Evolutionary conservation across 1,139 yeast species (phyloP).

Genomic region (Zygoascus sp.): DNA sequence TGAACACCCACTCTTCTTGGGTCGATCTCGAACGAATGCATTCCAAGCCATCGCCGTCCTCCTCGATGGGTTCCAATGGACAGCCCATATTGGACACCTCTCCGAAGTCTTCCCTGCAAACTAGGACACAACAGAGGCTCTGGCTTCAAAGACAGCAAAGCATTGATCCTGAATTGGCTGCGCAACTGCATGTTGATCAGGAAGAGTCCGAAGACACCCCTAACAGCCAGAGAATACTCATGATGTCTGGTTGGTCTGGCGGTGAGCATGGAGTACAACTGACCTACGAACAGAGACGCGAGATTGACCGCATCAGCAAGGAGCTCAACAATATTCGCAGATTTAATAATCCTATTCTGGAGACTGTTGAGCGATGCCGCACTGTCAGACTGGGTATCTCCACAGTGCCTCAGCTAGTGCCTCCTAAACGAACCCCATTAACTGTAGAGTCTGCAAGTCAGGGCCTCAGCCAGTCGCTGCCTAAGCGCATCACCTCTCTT

Average conservation of each 20-base stretch:
- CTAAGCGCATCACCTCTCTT: slow-evolving; percentile 8
- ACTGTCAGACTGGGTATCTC: slow-evolving; percentile 17
- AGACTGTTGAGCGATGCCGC: slow-evolving; percentile 47
- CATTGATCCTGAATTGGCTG: slow-evolving; percentile 1
- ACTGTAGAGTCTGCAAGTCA: slow-evolving; percentile 4
- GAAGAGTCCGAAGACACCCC: neutral
- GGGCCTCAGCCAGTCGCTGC: slow-evolving; percentile 8
- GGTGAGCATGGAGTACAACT: slow-evolving; percentile 14
- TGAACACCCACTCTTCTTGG: slow-evolving; percentile 18
- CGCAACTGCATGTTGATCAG: neutral
- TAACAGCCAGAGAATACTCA: slow-evolving; percentile 2
- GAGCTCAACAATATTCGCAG: slow-evolving; percentile 70
- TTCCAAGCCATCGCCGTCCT: slow-evolving; percentile 9
- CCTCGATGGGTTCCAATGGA: slow-evolving; percentile 5
- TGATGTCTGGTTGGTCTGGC: slow-evolving; percentile 11
- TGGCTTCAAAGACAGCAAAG: slow-evolving; percentile 76
- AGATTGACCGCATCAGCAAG: slow-evolving; percentile 68
- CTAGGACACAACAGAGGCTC: slow-evolving; percentile 75
- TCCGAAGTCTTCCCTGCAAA: slow-evolving; percentile 29
- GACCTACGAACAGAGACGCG: slow-evolving; percentile 54
- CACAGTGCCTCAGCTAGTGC: slow-evolving; percentile 12
- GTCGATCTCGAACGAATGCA: slow-evolving; percentile 19
- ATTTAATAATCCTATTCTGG: slow-evolving; percentile 63
- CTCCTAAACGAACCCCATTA: slow-evolving; percentile 4
- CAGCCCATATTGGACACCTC: slow-evolving; percentile 2